A percentile compares a stretch with the other conserved stretches of the same genome.
Evolutionary conservation across 495 filamentous ascomycete genomes (phyloP).

Genomic region (Daldinia decipiens): DNA sequence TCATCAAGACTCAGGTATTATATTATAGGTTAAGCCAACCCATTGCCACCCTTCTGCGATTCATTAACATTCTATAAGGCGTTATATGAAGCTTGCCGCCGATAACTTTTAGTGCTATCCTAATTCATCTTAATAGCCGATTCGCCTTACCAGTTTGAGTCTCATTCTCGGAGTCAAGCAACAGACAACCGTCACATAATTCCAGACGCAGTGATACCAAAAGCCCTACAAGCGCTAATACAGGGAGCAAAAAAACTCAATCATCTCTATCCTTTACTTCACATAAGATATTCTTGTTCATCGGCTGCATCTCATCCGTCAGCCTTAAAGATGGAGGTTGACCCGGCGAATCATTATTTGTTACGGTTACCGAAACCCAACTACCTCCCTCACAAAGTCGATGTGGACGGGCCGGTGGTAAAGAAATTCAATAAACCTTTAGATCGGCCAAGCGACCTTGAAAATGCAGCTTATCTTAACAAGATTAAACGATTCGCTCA

Average conservation of each 20-base stretch:
- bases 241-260: not conserved
- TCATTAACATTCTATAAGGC: not conserved
- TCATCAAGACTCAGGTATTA: not conserved
- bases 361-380: constrained; percentile 59
- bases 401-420: constrained; percentile 65
- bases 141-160: not conserved
- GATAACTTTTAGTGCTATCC: constrained; percentile 10
- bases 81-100: constrained; percentile 5
- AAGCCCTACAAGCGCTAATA: not conserved
- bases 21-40: not conserved
- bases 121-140: not conserved
- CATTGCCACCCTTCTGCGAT: not conserved
- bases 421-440: constrained; percentile 73
- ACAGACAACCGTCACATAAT: not conserved
- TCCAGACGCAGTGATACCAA: not conserved
- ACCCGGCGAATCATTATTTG: constrained; percentile 44
- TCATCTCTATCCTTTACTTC: not conserved
- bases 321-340: constrained; percentile 41
- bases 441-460: constrained; percentile 61
- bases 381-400: constrained; percentile 59
- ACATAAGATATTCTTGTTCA: not conserved
- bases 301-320: constrained; percentile 7
- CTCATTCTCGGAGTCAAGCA: not conserved
- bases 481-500: constrained; percentile 73
- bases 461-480: constrained; percentile 70